phyloP scores from a whole-genome alignment of 2,329 filamentous ascomycete genomes.

The Escovopsis weberi region DNA sequence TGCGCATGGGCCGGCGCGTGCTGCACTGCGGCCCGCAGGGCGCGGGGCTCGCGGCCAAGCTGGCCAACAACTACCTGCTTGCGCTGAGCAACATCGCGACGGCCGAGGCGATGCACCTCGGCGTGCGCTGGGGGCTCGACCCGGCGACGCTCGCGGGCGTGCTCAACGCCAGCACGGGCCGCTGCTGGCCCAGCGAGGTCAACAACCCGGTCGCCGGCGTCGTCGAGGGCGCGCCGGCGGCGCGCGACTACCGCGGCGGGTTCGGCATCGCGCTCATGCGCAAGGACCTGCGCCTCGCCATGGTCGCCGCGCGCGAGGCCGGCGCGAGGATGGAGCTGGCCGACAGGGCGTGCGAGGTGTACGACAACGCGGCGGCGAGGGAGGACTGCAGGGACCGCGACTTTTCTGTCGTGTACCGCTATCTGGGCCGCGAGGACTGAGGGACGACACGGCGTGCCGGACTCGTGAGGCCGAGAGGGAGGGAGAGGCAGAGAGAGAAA shows the following conservation, averaged over 20 bases:
- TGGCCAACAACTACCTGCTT: constrained; percentile 94
- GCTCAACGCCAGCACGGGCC: constrained; percentile 88
- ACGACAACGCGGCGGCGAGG: constrained; percentile 47
- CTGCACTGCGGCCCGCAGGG: constrained; percentile 78
- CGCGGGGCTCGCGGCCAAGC: constrained; percentile 75
- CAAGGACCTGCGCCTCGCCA: constrained; percentile 62
- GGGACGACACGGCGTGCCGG: neutral
- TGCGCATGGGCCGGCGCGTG: constrained; percentile 74
- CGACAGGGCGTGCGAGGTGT: constrained; percentile 48
- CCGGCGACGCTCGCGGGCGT: constrained; percentile 59
- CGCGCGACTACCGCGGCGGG: constrained; percentile 60
- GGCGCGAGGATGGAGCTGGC: constrained; percentile 52
- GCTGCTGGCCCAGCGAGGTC: constrained; percentile 87
- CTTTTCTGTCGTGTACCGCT: constrained; percentile 71
- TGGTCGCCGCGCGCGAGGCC: constrained; percentile 55
- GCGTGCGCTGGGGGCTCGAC: constrained; percentile 46
- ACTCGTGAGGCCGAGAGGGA: neutral
- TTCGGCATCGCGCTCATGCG: constrained; percentile 68
- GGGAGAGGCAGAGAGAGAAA: neutral
- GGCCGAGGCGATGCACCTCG: constrained; percentile 51
- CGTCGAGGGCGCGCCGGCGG: constrained; percentile 58
- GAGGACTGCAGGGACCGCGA: constrained; percentile 54
- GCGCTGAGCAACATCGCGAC: constrained; percentile 79
- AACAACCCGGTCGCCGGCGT: constrained; percentile 93
- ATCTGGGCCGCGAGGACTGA: constrained; percentile 41